Evolutionary conservation across 805 yeast genomes (phyloP).

Genomic region (Wickerhamiella australiensis): DNA sequence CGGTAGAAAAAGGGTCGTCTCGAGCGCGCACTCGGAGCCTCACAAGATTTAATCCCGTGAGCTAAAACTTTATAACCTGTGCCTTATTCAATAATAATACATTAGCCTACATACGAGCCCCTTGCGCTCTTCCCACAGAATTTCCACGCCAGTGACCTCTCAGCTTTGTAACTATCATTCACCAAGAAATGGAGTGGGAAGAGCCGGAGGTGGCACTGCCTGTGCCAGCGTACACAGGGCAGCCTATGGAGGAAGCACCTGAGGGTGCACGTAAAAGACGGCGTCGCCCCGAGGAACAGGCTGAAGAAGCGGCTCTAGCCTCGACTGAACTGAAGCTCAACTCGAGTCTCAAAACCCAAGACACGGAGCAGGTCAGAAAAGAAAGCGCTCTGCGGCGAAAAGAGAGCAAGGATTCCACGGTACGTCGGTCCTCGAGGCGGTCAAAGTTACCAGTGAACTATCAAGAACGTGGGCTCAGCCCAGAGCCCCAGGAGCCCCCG

Average conservation of each 20-base stretch:
- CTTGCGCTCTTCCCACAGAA: neutral
- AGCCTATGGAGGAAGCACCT: slow-evolving; percentile 64
- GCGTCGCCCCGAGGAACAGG: slow-evolving; percentile 34
- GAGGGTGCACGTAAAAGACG: slow-evolving; percentile 26
- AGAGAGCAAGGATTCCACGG: neutral
- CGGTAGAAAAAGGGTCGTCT: no score
- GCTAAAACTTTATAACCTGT: no score
- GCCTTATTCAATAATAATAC: neutral
- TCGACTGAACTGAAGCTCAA: slow-evolving; percentile 14
- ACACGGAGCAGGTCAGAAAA: slow-evolving; percentile 17
- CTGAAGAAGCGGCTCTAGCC: slow-evolving; percentile 3
- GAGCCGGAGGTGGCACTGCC: slow-evolving; percentile 52
- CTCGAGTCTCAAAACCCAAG: slow-evolving; percentile 19
- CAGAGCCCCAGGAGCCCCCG: neutral
- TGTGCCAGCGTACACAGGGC: slow-evolving; percentile 54
- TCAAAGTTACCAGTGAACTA: slow-evolving; percentile 1
- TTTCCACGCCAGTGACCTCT: neutral
- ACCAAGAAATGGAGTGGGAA: slow-evolving; percentile 27
- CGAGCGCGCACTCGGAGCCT: no score
- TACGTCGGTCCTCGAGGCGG: slow-evolving; percentile 10
- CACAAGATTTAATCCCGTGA: no score
- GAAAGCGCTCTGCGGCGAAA: slow-evolving; percentile 11
- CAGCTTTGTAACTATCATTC: slow-evolving; percentile 9
- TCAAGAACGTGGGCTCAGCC: neutral
- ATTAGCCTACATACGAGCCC: neutral